Conservation (phyloP, 2,329 filamentous ascomycete genomes). For the Aspergillus fumigatiaffinis region DNA sequence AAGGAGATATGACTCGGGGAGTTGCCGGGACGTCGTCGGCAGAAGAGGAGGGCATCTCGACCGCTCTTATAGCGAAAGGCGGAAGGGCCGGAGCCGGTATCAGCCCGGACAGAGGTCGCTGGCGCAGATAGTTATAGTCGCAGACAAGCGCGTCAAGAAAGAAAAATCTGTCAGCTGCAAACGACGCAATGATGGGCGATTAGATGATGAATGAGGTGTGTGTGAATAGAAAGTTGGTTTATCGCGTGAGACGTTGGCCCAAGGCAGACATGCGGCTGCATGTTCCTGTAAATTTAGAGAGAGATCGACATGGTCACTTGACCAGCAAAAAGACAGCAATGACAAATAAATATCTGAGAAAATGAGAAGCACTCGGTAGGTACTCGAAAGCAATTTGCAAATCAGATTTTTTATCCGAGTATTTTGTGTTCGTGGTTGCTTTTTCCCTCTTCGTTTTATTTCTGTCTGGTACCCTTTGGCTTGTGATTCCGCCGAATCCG, state of each 20-base stretch:
- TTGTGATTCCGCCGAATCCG: constrained; percentile 12
- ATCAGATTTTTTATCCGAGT: neutral
- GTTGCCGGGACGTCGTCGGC: constrained; percentile 65
- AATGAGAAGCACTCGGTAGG: neutral
- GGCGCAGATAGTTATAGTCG: constrained; percentile 13
- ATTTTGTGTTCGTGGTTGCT: neutral
- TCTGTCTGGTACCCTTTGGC: neutral
- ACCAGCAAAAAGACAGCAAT: neutral
- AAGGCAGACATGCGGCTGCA: constrained; percentile 14
- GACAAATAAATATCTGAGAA: neutral
- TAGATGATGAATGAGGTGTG: constrained; percentile 6
- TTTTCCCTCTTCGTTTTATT: neutral
- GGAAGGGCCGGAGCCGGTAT: constrained; percentile 44
- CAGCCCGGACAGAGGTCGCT: constrained; percentile 23
- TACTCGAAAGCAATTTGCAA: neutral
- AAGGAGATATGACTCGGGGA: constrained; percentile 85
- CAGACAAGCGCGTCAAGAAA: constrained; percentile 21
- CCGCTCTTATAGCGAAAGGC: constrained; percentile 35
- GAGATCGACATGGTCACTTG: constrained; percentile 3
- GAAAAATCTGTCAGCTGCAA: constrained; percentile 13
- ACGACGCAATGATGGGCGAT: constrained; percentile 35
- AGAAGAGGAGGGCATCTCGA: constrained; percentile 43
- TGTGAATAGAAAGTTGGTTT: constrained; percentile 2
- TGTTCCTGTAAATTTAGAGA: constrained; percentile 9
- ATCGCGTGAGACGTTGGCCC: constrained; percentile 5